These are phyloP conservation scores for Hylodesmum podocarpum DNA, from an alignment of 306 rosid genomes.

Conservation along the genomic window DNA sequence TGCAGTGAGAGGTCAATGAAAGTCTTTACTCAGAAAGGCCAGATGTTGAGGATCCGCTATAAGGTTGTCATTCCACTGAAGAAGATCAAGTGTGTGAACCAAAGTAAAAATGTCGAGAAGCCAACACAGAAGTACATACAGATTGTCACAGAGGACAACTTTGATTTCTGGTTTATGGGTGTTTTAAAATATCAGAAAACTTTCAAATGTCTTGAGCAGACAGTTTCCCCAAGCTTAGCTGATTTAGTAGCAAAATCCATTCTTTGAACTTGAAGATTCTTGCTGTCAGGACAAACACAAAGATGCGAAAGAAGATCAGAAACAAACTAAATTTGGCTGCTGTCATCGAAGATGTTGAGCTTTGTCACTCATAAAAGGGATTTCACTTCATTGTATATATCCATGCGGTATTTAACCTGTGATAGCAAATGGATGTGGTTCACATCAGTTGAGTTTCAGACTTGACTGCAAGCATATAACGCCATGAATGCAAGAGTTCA, in stretches of 20 bases:
- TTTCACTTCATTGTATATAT: background rate
- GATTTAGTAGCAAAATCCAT: background rate
- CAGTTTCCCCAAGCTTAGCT: slow-evolving; percentile 27
- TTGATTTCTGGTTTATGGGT: slow-evolving; percentile 40
- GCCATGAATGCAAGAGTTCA: background rate
- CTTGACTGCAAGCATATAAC: background rate
- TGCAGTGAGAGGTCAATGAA: slow-evolving; percentile 74
- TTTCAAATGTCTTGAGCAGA: slow-evolving; percentile 23
- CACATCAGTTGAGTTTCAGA: background rate
- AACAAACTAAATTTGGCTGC: background rate
- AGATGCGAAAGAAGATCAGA: background rate
- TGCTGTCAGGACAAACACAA: background rate
- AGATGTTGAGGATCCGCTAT: slow-evolving; percentile 34
- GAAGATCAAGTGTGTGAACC: slow-evolving; percentile 33
- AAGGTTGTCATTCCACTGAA: slow-evolving; percentile 35
- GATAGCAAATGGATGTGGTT: background rate
- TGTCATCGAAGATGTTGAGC: background rate
- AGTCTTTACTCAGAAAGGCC: slow-evolving; percentile 44
- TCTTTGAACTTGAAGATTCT: background rate
- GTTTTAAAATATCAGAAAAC: slow-evolving; percentile 32
- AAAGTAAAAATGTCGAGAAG: slow-evolving; percentile 28
- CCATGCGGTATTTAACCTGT: background rate
- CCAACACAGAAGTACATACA: slow-evolving; percentile 39
- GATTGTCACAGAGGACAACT: slow-evolving; percentile 37
- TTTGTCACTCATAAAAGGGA: background rate